A percentile compares a stretch with the other conserved stretches of the same genome.
phyloP scores from a whole-genome alignment of 352 stramenopile species.

The Peronosclerospora sorghi region DNA sequence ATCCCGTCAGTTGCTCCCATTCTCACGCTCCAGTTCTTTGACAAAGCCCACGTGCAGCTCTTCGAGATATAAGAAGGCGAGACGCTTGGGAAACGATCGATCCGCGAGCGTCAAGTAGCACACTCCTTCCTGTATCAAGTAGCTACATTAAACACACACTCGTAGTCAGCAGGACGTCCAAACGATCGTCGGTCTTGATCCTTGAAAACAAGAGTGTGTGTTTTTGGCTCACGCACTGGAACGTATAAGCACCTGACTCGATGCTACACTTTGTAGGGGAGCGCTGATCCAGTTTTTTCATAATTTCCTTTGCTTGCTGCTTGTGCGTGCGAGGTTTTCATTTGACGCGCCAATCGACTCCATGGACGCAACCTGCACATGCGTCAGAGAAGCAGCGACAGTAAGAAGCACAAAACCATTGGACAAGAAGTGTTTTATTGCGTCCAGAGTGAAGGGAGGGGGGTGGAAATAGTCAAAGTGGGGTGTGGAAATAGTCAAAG shows the following conservation, averaged over 20 bases:
- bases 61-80: slow-evolving; percentile 96
- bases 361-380: slow-evolving; percentile 87
- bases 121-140: slow-evolving; percentile 94
- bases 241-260: slow-evolving; percentile 86
- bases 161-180: background rate
- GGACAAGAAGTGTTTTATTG: no score
- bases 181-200: background rate
- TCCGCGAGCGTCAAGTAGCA: slow-evolving; percentile 96
- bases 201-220: background rate
- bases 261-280: slow-evolving; percentile 91
- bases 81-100: slow-evolving; percentile 92
- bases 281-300: slow-evolving; percentile 86
- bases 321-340: slow-evolving; percentile 83
- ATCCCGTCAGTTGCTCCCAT: slow-evolving; percentile 85
- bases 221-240: slow-evolving; percentile 66
- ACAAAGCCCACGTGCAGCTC: slow-evolving; percentile 92
- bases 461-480: no score
- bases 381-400: background rate
- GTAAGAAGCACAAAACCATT: no score
- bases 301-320: slow-evolving; percentile 90
- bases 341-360: slow-evolving; percentile 78
- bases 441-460: no score
- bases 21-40: slow-evolving; percentile 89
- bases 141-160: slow-evolving; percentile 37
- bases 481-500: no score